These are phyloP conservation scores for Davidsoniella australis DNA, from an alignment of 2,329 filamentous ascomycete genomes.

Conservation along the genomic window DNA sequence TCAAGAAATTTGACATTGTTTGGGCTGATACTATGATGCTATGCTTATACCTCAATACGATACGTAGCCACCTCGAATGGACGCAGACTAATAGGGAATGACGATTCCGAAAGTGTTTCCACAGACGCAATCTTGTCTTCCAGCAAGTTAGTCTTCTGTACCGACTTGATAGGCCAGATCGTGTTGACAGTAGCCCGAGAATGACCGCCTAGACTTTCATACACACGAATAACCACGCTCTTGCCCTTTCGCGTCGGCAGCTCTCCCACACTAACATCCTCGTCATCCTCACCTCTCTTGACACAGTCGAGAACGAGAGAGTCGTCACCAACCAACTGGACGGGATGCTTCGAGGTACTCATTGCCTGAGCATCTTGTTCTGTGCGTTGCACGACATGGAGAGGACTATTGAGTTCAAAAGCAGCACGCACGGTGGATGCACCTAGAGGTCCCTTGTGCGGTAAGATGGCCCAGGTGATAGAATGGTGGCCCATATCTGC, in stretches of 20 bases:
- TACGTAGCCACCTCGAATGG: constrained; percentile 79
- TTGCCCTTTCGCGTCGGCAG: constrained; percentile 50
- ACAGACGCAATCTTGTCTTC: constrained; percentile 70
- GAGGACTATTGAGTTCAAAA: constrained; percentile 77
- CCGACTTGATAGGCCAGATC: constrained; percentile 53
- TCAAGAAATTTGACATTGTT: no score
- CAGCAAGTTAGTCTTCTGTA: constrained; percentile 68
- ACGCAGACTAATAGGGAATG: constrained; percentile 47
- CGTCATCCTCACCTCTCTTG: constrained; percentile 84
- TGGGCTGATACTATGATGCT: no score
- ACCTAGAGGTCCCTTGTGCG: constrained; percentile 58
- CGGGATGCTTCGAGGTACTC: constrained; percentile 25
- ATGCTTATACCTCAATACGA: constrained; percentile 37
- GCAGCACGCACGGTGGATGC: constrained; percentile 63
- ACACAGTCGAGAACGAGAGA: constrained; percentile 72
- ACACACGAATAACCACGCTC: constrained; percentile 71
- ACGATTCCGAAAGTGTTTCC: constrained; percentile 24
- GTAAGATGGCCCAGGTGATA: constrained; percentile 82
- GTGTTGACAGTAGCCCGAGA: constrained; percentile 54
- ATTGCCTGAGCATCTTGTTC: constrained; percentile 11
- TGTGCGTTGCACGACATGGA: constrained; percentile 24
- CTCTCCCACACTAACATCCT: constrained; percentile 47
- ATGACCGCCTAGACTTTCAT: constrained; percentile 74
- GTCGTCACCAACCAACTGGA: constrained; percentile 48
- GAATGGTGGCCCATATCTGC: constrained; percentile 84